Evolutionary conservation across 2,329 filamentous ascomycete species (phyloP), one percentile per base, ranked within the genome.

Genomic region (Cladosporium austrohemisphaericum): DNA sequence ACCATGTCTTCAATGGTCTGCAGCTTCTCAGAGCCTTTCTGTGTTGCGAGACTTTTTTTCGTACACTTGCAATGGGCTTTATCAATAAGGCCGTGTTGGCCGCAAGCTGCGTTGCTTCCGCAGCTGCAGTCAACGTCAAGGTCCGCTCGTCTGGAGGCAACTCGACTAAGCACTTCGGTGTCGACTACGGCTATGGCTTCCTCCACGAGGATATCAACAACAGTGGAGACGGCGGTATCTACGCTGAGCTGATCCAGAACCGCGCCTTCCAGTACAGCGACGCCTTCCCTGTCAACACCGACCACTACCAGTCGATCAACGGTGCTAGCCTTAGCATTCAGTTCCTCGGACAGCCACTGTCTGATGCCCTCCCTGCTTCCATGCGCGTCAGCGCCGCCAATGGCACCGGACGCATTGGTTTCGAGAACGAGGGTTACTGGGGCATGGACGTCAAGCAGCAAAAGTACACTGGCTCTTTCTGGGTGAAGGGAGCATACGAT

Each of bases 221-320:
- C 63, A 83, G 80, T 2, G 84, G 84, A 2, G 85, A 88, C 60
- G 84, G 85, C 18, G 85, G 84, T 4, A 78, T 88, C 54, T 88
- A 88, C 61, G 84, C 81, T 41, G 84, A 88, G 60, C 66, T 88
- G 49, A 78, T 88, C 50, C 77, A 76, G 44, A 88, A 88, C 65
- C 77, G 83, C 41, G 85, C 83, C 9, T 87, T 88, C 60, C 85
- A 88, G 64, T 54, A 51, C 26, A 49, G 41, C 37, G 50, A 53
- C 49, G 47, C 56, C 45, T 60, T 52, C 46, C 54, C 58, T 1
- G 53, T 60, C 25, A 46, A 38, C 25, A 50, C 55, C 8, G 41
- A 50, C 16, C 52, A 41, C 16, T 61, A 58, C 35, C 46, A 40
- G 14, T 33, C 57, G 1, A 50, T 61, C 31, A 57, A 57, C 22